Evolutionary conservation across 2,329 filamentous ascomycete species (phyloP), one percentile per base, ranked within the genome.

Genomic region (Colletotrichum lentis): DNA sequence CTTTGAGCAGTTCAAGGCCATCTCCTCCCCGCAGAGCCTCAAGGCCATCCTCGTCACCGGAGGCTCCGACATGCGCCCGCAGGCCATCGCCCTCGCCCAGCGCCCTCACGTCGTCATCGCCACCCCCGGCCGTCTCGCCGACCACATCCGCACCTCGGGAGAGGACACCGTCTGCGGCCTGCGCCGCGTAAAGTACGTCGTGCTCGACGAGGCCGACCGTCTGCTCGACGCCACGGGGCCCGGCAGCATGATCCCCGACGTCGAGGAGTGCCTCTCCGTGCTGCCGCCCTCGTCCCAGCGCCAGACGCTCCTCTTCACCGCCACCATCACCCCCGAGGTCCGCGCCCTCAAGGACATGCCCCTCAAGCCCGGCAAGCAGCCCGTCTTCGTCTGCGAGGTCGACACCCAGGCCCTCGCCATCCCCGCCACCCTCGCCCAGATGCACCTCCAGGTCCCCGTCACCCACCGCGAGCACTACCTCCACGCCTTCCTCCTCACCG

Each of bases 301-400:
- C n/a, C 94, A 99, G 78, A 99, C 95, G 0, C 87, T 97, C 18
- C 87, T 99, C 3, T 99, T 99, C 81, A 99, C 96, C 10, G 96
- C 96, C 18, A 99, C 96, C 1, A 90, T 99, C 50, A 98, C 96
- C 0, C 89, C 93, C 3, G 95, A 98, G 81, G 94, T 99, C 4
- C 88, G 93, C 57, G 92, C 93, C 2, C 81, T 98, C 67, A 96
- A 97, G 78, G 87, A 91, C 67, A 87, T 92, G 81, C 90, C 93
- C 10, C 83, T 87, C 46, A 85, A 88, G 50, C 84, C 88, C 1
- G 88, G 88, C 60, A 91, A 92, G 70, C 88, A 88, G 59, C 90
- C 93, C 1, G 89, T 97, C 44, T 97, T 95, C 78, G 88, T 98
- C 53, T 97, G 93, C 74, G 95, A 99, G 80, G 88, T 95, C 49